These are phyloP conservation scores for Cladophialophora chaetospira DNA, from an alignment of 2,329 filamentous ascomycete species.

Conservation along the genomic window DNA sequence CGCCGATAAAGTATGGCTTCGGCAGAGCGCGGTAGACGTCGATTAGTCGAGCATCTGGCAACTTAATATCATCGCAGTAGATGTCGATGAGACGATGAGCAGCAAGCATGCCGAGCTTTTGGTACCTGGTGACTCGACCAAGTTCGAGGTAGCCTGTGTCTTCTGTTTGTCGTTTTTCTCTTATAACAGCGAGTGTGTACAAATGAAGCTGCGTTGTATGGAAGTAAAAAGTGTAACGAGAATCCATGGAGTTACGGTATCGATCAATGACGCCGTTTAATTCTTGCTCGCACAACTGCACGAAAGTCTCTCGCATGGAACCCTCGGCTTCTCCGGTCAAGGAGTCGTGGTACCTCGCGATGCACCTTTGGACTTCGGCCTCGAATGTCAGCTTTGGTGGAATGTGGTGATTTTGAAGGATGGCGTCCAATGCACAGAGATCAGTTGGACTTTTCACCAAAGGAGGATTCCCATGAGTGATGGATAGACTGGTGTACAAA, in stretches of 20 bases:
- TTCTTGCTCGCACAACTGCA: constrained; percentile 14
- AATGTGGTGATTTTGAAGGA: constrained; percentile 2
- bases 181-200: constrained; percentile 14
- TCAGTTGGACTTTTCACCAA: constrained; percentile 7
- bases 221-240: neutral
- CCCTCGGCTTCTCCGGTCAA: constrained; percentile 6
- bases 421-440: constrained; percentile 5
- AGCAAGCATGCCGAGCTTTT: constrained; percentile 10
- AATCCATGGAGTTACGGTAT: constrained; percentile 1
- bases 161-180: neutral
- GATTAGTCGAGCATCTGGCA: constrained; percentile 2
- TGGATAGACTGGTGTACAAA: constrained; percentile 3
- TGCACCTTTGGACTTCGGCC: constrained; percentile 6
- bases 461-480: constrained; percentile 6
- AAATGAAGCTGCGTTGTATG: constrained; percentile 7
- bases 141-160: neutral
- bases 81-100: constrained; percentile 15
- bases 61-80: constrained; percentile 4
- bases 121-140: neutral
- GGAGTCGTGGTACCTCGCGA: constrained; percentile 14
- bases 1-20: constrained; percentile 5
- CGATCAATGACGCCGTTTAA: neutral
- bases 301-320: constrained; percentile 7
- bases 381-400: constrained; percentile 6
- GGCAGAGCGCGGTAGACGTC: constrained; percentile 8